Evolutionary conservation across 768 basidiomycete species (phyloP), one percentile per base, ranked within the genome.

Genomic region (Kwoniella sp.): DNA sequence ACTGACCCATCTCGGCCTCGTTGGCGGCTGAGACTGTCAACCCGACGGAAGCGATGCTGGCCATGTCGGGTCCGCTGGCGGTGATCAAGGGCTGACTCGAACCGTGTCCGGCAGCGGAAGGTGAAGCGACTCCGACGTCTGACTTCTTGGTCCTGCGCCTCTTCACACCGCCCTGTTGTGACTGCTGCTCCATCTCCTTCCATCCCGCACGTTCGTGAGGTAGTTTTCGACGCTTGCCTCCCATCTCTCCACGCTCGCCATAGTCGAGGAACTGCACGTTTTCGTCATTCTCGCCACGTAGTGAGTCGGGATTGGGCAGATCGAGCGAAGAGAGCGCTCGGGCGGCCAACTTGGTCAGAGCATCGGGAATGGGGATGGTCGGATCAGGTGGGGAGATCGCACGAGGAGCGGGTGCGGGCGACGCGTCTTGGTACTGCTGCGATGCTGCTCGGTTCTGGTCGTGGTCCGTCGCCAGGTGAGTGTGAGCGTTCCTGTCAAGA

Each of bases 161-260:
- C 26, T 31, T 39, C 14, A 12, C 47, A 25, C 28, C 45, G 17
- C 11, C 29, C 49, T 11, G 32, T 33, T 40, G 38, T n/a, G 55
- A 39, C 25, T 50, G 39, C 28, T 55, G 47, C 22, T 65, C 67
- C 63, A 69, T 65, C 48, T 69, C 67, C 22, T 56, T 57, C 67
- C 67, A 69, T 7, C 67, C 67, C 44, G 67, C 67, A 25, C 67
- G 31, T 31, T 69, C 61, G 44, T 62, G 56, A 1, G 59, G 56
- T 19, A 44, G 47, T 40, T 69, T 69, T 52, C 60, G 58, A 19
- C 67, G 46, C 47, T 69, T 69, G 12, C 67, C 67, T 10, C 67
- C 67, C 67, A 69, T 69, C 55, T 69, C 67, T 0, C 67, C 67
- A 42, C 46, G 27, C 11, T 48, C 53, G 8, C n/a, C 27, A 6